phyloP scores from a whole-genome alignment of 805 yeast species.

The Candida wancherniae region DNA sequence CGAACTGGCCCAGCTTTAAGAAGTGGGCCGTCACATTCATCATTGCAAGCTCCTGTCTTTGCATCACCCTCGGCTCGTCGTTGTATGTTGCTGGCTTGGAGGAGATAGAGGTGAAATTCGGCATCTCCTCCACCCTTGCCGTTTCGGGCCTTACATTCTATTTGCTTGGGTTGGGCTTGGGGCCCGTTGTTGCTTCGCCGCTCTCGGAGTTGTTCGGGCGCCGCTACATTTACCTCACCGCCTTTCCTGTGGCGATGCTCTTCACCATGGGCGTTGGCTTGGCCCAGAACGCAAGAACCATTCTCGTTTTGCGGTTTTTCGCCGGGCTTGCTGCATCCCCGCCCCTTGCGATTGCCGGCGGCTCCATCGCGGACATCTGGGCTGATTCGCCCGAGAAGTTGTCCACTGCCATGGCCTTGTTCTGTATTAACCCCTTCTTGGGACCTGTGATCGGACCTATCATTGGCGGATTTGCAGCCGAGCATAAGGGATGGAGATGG shows the following conservation, averaged over 20 bases:
- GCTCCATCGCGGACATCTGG: constrained; percentile 78
- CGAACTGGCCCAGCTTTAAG: constrained; percentile 60
- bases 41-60: constrained; percentile 56
- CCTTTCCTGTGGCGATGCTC: constrained; percentile 16
- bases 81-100: constrained; percentile 62
- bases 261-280: constrained; percentile 20
- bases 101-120: constrained; percentile 44
- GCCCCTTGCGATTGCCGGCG: constrained; percentile 80
- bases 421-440: constrained; percentile 40
- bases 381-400: constrained; percentile 45
- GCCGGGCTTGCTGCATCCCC: constrained; percentile 77
- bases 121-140: constrained; percentile 56
- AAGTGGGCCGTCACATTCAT: constrained; percentile 65
- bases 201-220: constrained; percentile 18
- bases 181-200: constrained; percentile 71
- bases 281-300: constrained; percentile 21
- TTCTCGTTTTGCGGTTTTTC: constrained; percentile 67
- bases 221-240: constrained; percentile 13
- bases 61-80: constrained; percentile 72
- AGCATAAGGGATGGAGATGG: constrained; percentile 34
- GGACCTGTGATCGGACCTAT: constrained; percentile 20
- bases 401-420: constrained; percentile 73
- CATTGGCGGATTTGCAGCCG: constrained; percentile 34
- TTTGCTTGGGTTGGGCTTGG: constrained; percentile 63
- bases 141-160: constrained; percentile 68